Base-by-base conservation (phyloP, 1,284 basidiomycete genomes). In the Leccinum colubrinum region DNA sequence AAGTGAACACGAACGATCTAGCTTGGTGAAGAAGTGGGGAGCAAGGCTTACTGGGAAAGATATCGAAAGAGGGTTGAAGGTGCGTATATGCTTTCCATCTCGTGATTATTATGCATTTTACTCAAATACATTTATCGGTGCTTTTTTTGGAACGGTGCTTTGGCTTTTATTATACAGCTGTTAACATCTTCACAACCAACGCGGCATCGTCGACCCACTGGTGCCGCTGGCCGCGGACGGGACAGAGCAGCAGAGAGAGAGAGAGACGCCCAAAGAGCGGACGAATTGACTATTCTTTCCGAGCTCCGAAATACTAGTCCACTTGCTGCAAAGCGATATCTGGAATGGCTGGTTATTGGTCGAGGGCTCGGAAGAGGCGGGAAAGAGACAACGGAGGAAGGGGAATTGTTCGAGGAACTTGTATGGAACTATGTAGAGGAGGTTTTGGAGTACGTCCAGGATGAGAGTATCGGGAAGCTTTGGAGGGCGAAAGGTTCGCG, bases 291-390 rank as follows among this genome's bases (percentile, higher is more conserved):
- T 0, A 73, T 88, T 52, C 74, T 85, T 62, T 83, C 81, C 67
- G 85, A 83, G 69, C 85, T 86, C 56, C 81, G 69, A 33, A 62
- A 63, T 59, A 68, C 58, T 6, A 70, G 60, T 15, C 7, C 51
- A 33, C 57, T 63, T 86, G 92, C 86, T 3, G 78, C 83, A 27
- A 72, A 68, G 48, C 82, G 84, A 60, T 95, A 88, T 70, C 79
- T 97, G 6, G 94, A 97, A 69, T 85, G 92, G 71, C 78, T 95
- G 1, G 87, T 95, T 1, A 75, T 96, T 27, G 83, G 85, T 61
- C 86, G 86, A 68, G 83, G 86, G 50, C 88, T 83, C 67, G 80
- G 78, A 56, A 90, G 86, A n/a, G 41, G 64, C 52, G 56, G 55
- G n/a, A 55, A 59, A 22, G 56, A 57, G 55, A 54, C 63, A 12